Base-by-base conservation (phyloP, 495 filamentous ascomycete genomes). In the Podospora anserina region DNA sequence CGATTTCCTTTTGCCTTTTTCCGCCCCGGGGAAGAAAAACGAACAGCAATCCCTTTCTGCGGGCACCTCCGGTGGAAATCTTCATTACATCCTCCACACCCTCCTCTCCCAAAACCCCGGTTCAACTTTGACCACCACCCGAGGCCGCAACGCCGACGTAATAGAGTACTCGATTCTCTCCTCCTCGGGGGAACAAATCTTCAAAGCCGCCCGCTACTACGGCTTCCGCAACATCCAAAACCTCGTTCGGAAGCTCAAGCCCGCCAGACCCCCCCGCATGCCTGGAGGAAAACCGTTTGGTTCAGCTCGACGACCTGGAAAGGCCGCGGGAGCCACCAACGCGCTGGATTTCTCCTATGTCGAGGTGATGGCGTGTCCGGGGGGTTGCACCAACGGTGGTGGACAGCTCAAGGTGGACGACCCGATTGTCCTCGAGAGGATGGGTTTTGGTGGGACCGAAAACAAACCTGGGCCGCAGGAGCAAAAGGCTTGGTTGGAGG, bases 221-320 rank as follows among this genome's bases (percentile, higher is more conserved):
- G 95, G 95, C 2, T 99, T 98, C 81, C 86, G 94, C 39, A 99
- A 99, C 71, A 99, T 99, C 69, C 94, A 97, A 77, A 99, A 99
- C 71, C 85, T 99, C 18, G 96, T 99, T 30, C 87, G 95, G 5
- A 88, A 90, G 66, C 79, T 99, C 56, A 96, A 96, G 73, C 95
- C 95, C 1, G 86, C 88, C 1, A 89, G 85, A 63, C 80, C 84
- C 13, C 91, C 88, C 32, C 86, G 91, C 44, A 88, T 96, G 80
- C 92, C 93, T 1, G 92, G 92, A 13, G 90, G 86, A 7, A 90
- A 83, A 68, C 75, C 79, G 2, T 74, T 77, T 39, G 81, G 79
- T 1, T 77, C 78, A 11, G 78, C 83, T 23, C 77, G 87, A 72
- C 81, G 80, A 71, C 77, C 84, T 68, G 77, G 78, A 9, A 81